Evolutionary conservation across 352 stramenopile genomes (phyloP).

Genomic region (Phytophthora fragariaefolia): DNA sequence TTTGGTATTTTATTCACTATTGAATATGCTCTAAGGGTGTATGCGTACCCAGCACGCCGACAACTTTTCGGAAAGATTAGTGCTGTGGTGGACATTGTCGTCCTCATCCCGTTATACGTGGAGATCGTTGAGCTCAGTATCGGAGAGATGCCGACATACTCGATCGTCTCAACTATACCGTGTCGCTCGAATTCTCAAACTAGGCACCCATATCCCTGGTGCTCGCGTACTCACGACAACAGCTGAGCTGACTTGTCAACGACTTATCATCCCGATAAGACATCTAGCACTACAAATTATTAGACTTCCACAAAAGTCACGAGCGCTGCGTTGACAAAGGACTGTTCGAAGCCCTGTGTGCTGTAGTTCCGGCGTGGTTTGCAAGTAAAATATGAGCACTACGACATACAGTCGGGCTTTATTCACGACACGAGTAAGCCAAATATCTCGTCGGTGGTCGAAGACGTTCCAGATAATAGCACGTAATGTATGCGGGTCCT

Average conservation of each 20-base stretch:
- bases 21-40: conserved; percentile 42
- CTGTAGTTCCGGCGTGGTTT: too few species aligned
- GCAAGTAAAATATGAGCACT: too few species aligned
- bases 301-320: too few species aligned
- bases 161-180: conserved; percentile 42
- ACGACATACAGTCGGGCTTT: too few species aligned
- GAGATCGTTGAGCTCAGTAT: conserved; percentile 31
- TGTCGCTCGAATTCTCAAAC: conserved; percentile 55
- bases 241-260: too few species aligned
- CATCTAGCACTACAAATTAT: too few species aligned
- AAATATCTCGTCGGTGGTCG: conserved; percentile 43
- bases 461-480: conserved; percentile 48
- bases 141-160: conserved; percentile 39
- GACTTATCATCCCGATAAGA: too few species aligned
- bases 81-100: conserved; percentile 24
- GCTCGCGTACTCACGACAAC: conserved; percentile 50
- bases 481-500: conserved; percentile 28
- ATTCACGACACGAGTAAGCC: too few species aligned
- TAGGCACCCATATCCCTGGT: conserved; percentile 50
- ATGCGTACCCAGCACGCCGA: conserved; percentile 31
- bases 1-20: conserved; percentile 53
- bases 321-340: too few species aligned
- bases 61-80: conserved; percentile 38
- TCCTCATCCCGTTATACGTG: conserved; percentile 49
- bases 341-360: too few species aligned